Percentiles rank a stretch among this genome's conserved stretches.
Conservation (phyloP, 208 protist genomes). For the Wallacemonas sp. region DNA sequence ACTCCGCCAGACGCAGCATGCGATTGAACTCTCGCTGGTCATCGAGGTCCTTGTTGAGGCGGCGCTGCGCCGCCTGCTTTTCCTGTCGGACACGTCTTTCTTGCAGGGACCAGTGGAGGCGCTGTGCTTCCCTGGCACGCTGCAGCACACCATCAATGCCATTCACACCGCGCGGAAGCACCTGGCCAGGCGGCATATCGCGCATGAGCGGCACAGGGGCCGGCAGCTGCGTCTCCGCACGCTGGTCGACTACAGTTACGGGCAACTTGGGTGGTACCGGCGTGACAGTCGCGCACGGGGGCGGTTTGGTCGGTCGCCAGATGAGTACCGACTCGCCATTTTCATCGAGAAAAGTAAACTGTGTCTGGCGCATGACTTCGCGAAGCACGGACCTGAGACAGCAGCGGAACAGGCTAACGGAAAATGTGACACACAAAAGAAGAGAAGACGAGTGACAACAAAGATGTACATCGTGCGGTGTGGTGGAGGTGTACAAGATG, state of each 20-base stretch:
- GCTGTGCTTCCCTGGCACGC: slow-evolving; percentile 37
- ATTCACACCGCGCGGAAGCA: slow-evolving; percentile 44
- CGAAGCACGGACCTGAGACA: background rate
- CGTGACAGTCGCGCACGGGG: background rate
- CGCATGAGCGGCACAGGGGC: background rate
- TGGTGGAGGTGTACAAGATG: too few species aligned
- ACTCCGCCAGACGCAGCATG: slow-evolving; percentile 33
- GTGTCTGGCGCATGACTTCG: background rate
- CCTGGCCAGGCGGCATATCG: slow-evolving; percentile 18
- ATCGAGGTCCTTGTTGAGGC: slow-evolving; percentile 42
- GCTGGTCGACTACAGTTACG: too few species aligned
- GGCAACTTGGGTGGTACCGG: too few species aligned
- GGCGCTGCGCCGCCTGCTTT: slow-evolving; percentile 23
- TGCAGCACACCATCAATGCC: slow-evolving; percentile 57
- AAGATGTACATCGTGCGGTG: too few species aligned
- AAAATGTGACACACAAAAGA: too few species aligned
- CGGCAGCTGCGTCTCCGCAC: too few species aligned
- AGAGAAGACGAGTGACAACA: too few species aligned
- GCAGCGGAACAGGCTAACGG: background rate
- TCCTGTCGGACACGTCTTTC: slow-evolving; percentile 34
- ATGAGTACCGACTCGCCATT: slow-evolving; percentile 8
- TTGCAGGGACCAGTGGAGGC: slow-evolving; percentile 36
- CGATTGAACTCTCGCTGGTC: slow-evolving; percentile 44
- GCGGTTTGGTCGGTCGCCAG: slow-evolving; percentile 3
- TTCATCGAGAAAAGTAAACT: slow-evolving; percentile 1